phyloP scores from a whole-genome alignment of 1,284 basidiomycete genomes.

The Austroboletus sp. region DNA sequence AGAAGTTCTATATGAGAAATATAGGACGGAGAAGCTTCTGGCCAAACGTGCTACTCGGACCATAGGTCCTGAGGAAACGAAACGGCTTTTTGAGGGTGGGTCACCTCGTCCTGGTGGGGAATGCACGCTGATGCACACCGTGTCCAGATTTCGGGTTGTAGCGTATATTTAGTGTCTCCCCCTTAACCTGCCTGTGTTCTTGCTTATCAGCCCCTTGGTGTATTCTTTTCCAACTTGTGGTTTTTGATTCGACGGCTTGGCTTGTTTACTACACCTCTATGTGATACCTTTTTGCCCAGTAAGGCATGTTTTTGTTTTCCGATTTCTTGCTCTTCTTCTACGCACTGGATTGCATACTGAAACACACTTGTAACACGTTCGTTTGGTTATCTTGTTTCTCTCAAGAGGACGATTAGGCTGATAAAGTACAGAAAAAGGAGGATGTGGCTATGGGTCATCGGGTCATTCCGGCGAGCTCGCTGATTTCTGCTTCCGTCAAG shows the following conservation, averaged over 20 bases:
- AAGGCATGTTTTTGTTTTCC: constrained; percentile 8
- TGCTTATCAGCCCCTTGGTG: constrained; percentile 21
- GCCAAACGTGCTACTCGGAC: constrained; percentile 71
- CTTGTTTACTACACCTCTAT: constrained; percentile 3
- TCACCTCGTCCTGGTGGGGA: constrained; percentile 16
- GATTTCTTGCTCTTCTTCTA: constrained; percentile 20
- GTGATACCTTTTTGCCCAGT: constrained; percentile 17
- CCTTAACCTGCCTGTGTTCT: constrained; percentile 15
- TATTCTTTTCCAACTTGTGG: constrained; percentile 5
- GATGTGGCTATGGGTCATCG: neutral
- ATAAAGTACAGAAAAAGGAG: constrained; percentile 4
- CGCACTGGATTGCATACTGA: constrained; percentile 22
- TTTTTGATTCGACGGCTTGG: constrained; percentile 6
- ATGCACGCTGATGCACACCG: constrained; percentile 17
- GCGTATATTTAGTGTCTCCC: constrained; percentile 22
- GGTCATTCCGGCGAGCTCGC: constrained; percentile 41
- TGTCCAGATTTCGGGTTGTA: constrained; percentile 38
- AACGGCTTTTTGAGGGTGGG: constrained; percentile 64
- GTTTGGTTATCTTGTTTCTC: constrained; percentile 20
- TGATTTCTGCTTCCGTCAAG: constrained; percentile 73
- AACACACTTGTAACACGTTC: constrained; percentile 23
- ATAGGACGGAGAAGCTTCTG: constrained; percentile 76
- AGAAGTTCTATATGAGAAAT: constrained; percentile 79
- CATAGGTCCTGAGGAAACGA: constrained; percentile 65
- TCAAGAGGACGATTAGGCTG: constrained; percentile 5